phyloP scores from a whole-genome alignment of 2,329 filamentous ascomycete genomes.

The Raffaelea albimanens region DNA sequence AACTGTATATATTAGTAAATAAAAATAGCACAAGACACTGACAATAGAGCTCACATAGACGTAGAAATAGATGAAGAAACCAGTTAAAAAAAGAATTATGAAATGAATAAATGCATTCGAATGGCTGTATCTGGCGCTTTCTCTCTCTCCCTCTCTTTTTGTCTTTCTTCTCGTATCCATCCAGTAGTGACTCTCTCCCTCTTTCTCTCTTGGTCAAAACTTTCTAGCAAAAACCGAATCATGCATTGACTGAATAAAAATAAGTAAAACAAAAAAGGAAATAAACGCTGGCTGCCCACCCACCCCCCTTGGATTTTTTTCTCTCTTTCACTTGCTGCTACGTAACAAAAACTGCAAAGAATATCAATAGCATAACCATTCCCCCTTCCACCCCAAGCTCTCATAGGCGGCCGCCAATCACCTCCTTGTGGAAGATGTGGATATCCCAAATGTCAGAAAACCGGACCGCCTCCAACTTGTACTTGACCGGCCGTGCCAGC shows the following conservation, averaged over 20 bases:
- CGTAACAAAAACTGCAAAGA: neutral
- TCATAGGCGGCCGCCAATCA: slow-evolving; percentile 34
- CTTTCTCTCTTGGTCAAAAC: neutral
- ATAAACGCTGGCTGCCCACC: neutral
- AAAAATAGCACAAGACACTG: too few species aligned
- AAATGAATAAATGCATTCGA: too few species aligned
- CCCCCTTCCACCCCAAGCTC: neutral
- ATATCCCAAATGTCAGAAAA: slow-evolving; percentile 39
- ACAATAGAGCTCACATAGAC: too few species aligned
- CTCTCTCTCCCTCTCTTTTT: neutral
- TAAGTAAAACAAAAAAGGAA: neutral
- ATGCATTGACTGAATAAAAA: neutral
- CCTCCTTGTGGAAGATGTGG: slow-evolving; percentile 49
- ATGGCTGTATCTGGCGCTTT: too few species aligned
- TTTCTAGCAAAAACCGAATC: neutral
- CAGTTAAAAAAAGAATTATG: too few species aligned
- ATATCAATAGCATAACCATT: neutral
- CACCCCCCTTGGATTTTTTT: too few species aligned
- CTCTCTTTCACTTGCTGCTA: too few species aligned
- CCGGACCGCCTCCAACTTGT: slow-evolving; percentile 28
- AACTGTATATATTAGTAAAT: too few species aligned
- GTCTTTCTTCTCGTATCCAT: neutral
- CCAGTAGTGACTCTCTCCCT: too few species aligned
- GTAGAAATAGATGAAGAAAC: too few species aligned
- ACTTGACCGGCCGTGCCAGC: slow-evolving; percentile 15